Conservation (phyloP, 805 yeast genomes). For the Zygosaccharomyces siamensis region DNA sequence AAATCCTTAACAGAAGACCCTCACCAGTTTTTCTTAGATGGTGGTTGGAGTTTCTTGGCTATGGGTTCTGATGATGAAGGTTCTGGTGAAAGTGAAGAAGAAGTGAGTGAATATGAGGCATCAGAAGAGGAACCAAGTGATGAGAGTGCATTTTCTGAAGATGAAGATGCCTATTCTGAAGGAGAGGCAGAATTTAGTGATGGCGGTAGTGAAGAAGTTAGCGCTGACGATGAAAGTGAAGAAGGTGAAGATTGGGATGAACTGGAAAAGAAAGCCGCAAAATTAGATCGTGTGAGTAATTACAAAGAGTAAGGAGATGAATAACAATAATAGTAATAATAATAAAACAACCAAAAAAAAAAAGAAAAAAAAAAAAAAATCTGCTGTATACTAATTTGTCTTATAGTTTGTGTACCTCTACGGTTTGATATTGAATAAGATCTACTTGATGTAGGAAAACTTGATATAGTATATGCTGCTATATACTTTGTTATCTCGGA, state of each 20-base stretch:
- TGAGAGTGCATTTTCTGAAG: conserved; percentile 38
- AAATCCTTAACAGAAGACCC: conserved; percentile 90
- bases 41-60: conserved; percentile 94
- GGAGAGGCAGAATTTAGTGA: conserved; percentile 36
- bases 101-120: conserved; percentile 44
- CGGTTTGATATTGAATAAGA: not conserved
- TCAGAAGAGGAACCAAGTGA: conserved; percentile 42
- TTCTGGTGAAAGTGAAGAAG: conserved; percentile 67
- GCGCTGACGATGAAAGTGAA: conserved; percentile 32
- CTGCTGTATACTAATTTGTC: conserved; percentile 2
- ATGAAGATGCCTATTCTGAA: conserved; percentile 36
- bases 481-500: not conserved
- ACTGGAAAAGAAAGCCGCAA: conserved; percentile 37
- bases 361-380: not conserved
- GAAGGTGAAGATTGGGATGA: conserved; percentile 42
- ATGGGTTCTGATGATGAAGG: conserved; percentile 79
- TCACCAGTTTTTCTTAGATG: conserved; percentile 85
- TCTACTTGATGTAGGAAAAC: not conserved
- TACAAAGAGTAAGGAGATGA: conserved; percentile 18
- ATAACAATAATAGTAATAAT: too few relatives aligned
- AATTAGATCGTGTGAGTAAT: conserved; percentile 35
- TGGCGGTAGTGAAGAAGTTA: conserved; percentile 27
- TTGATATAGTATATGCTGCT: not conserved
- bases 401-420: not conserved
- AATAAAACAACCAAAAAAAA: too few relatives aligned